Base-by-base conservation (phyloP, 768 basidiomycete species). In the Clitopilus passeckerianus region DNA sequence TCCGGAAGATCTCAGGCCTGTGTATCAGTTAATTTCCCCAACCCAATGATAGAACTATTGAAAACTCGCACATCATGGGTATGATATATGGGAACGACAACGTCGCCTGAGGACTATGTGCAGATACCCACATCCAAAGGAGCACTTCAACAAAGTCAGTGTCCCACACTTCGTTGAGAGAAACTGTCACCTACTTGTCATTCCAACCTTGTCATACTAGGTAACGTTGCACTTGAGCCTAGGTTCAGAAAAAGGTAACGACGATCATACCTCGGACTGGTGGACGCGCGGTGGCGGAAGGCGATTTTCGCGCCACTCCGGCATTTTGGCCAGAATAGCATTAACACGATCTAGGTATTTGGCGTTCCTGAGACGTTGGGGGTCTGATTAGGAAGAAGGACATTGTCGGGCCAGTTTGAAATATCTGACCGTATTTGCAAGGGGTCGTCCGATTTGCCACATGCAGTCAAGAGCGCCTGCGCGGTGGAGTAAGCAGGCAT, bases 1-100 rank as follows among this genome's bases (percentile, higher is more conserved):
- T 92, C 61, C 85, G 87, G 67, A 95, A 81, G 59, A 93, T 89
- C 70, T 93, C 91, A 35, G 92, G 92, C 68, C 93, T 95, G 67
- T 5, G 43, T 18, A 59, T 59, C 24, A 37, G 53, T 57, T 12
- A 58, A 10, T 33, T 35, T n/a, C n/a, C 43, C 57, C n/a, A 33
- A 30, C 4, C 27, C 43, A 15, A 18, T 33, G 12, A 57, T 46
- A 22, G 20, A 22, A 44, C n/a, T 53, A 44, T 57, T 53, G 35
- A 24, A 57, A 60, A 54, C 30, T 80, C 90, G 61, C 61, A 94
- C 90, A 96, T 79, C 71, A 95, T 77, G 12, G 84, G 83, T 55
- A 90, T 78, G 54, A 86, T 78, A 66, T 91, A 93, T 53, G 90
- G 89, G 71, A 93, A 89, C 24, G 90, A 79, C 44, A 90, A 76